These are phyloP conservation scores for Novymonas esmeraldas DNA, from an alignment of 208 protist species.

Conservation along the genomic window DNA sequence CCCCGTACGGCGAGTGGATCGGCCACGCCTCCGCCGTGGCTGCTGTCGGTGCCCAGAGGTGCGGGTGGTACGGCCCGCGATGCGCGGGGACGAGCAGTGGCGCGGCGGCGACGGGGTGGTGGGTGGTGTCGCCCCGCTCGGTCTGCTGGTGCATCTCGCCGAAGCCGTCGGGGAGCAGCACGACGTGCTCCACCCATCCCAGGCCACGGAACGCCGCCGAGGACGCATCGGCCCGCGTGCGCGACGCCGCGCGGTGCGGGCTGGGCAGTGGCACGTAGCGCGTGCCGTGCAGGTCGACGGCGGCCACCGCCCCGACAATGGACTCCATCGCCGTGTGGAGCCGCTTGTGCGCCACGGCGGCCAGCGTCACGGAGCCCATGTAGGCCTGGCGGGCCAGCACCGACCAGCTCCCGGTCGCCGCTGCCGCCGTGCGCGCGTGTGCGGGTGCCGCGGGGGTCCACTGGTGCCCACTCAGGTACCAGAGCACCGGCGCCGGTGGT, in stretches of 20 bases:
- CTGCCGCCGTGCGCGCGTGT: too few species aligned
- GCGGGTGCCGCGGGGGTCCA: neutral
- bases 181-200: slow-evolving; percentile 22
- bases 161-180: slow-evolving; percentile 38
- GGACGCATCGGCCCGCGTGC: neutral
- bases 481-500: slow-evolving; percentile 16
- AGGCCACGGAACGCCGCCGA: slow-evolving; percentile 20
- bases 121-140: neutral
- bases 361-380: slow-evolving; percentile 34
- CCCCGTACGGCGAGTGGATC: neutral
- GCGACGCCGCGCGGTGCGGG: neutral
- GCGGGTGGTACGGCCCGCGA: slow-evolving; percentile 14
- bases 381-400: slow-evolving; percentile 14
- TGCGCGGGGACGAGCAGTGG: neutral
- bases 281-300: slow-evolving; percentile 11
- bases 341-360: slow-evolving; percentile 7
- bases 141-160: slow-evolving; percentile 30
- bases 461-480: slow-evolving; percentile 21
- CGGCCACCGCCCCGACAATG: neutral
- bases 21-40: neutral
- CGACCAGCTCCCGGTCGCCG: slow-evolving; percentile 4
- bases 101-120: neutral
- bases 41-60: slow-evolving; percentile 13
- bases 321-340: slow-evolving; percentile 10
- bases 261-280: slow-evolving; percentile 17